Conservation (phyloP, 345 rosid species). For the Salix suchowensis region DNA sequence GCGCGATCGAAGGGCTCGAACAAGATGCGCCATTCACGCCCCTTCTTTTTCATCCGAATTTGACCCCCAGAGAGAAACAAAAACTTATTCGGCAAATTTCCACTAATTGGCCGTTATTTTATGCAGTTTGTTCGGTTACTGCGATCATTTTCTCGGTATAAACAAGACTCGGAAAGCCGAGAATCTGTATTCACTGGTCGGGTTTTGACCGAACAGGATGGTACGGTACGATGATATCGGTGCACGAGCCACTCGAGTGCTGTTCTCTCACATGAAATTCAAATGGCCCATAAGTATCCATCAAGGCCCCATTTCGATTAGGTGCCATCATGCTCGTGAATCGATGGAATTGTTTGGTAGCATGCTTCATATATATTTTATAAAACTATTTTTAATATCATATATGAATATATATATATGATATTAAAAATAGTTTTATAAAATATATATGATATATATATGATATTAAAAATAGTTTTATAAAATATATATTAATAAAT, state of each 20-base stretch:
- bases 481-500: too few species aligned
- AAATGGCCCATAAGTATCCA: not conserved
- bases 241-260: not conserved
- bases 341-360: too few species aligned
- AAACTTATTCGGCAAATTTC: not conserved
- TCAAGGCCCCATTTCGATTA: not conserved
- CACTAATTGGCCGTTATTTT: not conserved
- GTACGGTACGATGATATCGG: not conserved
- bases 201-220: not conserved
- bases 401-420: too few species aligned
- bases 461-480: too few species aligned
- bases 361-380: too few species aligned
- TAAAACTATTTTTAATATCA: too few species aligned
- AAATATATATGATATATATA: too few species aligned
- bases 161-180: not conserved
- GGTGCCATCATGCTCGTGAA: not conserved
- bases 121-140: constrained; percentile 15
- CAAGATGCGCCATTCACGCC: constrained; percentile 44
- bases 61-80: not conserved
- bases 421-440: too few species aligned
- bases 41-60: not conserved
- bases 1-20: constrained; percentile 34
- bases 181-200: not conserved
- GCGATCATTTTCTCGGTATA: not conserved
- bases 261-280: not conserved